These are phyloP conservation scores for Dacryopinax primogenitus DNA, from an alignment of 768 basidiomycete species.

Conservation along the genomic window DNA sequence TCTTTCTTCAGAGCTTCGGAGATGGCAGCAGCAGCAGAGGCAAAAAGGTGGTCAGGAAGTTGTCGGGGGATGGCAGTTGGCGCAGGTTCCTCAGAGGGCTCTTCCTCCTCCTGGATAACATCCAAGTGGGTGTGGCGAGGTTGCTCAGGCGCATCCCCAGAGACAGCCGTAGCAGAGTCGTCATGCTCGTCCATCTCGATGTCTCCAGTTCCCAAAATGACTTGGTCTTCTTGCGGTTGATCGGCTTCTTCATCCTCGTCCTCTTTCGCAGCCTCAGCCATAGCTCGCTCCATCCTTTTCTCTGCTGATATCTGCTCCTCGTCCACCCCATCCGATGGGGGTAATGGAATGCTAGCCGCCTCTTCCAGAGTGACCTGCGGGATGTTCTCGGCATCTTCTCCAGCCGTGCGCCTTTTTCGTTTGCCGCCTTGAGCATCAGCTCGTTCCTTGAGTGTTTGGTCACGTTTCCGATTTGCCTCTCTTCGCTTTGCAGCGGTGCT, in stretches of 20 bases:
- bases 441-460: constrained; percentile 4
- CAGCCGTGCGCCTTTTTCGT: not conserved
- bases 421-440: not conserved
- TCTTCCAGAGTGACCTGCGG: not conserved
- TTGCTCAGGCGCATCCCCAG: not conserved
- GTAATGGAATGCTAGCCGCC: not conserved
- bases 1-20: not conserved
- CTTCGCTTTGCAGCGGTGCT: not conserved
- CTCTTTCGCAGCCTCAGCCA: not conserved
- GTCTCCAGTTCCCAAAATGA: not conserved
- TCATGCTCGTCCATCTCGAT: not conserved
- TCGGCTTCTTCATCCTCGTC: not conserved
- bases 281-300: not conserved
- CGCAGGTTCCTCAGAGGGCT: not conserved
- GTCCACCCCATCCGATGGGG: not conserved
- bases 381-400: not conserved
- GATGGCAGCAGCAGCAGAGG: not conserved
- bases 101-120: not conserved
- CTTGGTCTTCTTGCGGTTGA: not conserved
- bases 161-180: not conserved
- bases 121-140: not conserved
- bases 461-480: not conserved
- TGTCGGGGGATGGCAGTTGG: not conserved
- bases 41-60: not conserved
- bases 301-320: not conserved